A percentile compares a stretch with the other conserved stretches of the same genome.
phyloP scores from a whole-genome alignment of 2,329 filamentous ascomycete species.

The Gnomoniopsis sp. region DNA sequence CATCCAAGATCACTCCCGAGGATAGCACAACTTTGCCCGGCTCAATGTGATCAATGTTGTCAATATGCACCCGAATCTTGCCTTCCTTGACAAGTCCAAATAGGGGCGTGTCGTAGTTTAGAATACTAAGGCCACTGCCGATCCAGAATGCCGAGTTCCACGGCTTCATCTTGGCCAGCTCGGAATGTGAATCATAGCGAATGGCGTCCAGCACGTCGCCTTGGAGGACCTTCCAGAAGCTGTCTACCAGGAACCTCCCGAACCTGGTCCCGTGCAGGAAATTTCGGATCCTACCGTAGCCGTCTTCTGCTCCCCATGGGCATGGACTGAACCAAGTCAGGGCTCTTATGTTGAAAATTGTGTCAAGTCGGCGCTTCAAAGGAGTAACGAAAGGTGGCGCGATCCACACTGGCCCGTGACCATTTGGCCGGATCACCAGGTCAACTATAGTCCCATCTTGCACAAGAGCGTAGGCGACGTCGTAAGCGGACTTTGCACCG shows the following conservation, averaged over 20 bases:
- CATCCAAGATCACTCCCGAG: constrained; percentile 35
- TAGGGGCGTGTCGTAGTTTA: constrained; percentile 49
- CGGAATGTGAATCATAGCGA: constrained; percentile 40
- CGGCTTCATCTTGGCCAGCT: constrained; percentile 37
- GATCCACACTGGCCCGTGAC: constrained; percentile 54
- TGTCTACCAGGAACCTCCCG: constrained; percentile 43
- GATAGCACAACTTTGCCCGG: constrained; percentile 34
- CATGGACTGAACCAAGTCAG: constrained; percentile 65
- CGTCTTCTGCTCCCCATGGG: constrained; percentile 57
- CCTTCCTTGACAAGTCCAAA: constrained; percentile 48
- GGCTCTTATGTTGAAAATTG: constrained; percentile 48
- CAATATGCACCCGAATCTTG: constrained; percentile 44
- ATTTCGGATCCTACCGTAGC: constrained; percentile 41
- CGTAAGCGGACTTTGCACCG: constrained; percentile 55
- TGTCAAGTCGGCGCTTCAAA: constrained; percentile 57
- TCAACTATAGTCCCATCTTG: constrained; percentile 44
- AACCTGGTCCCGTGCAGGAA: constrained; percentile 49
- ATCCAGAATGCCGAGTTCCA: constrained; percentile 43
- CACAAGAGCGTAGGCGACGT: constrained; percentile 54
- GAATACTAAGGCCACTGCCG: constrained; percentile 48
- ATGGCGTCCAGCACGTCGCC: constrained; percentile 44
- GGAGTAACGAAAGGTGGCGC: constrained; percentile 57
- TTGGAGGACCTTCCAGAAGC: constrained; percentile 47
- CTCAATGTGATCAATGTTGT: constrained; percentile 41
- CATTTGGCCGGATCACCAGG: constrained; percentile 45